Conservation (phyloP, 495 filamentous ascomycete species). For the Hypoxylon crocopeplum region DNA sequence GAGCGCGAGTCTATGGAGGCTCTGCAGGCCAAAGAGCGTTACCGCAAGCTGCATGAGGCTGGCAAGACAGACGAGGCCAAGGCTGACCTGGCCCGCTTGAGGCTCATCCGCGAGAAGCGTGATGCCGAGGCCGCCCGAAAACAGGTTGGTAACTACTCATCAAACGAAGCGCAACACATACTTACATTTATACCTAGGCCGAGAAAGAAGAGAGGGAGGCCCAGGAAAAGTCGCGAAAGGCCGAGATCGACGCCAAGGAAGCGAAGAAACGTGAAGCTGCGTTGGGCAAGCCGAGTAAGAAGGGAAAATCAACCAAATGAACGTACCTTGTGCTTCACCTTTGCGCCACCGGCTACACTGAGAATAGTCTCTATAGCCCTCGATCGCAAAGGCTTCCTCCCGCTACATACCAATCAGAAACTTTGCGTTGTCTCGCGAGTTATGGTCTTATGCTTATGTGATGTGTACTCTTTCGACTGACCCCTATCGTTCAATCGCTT, state of each 20-base stretch:
- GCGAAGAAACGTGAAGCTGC: conserved; percentile 72
- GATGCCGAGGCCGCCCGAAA: conserved; percentile 76
- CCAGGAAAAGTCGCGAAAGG: conserved; percentile 57
- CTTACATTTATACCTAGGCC: conserved; percentile 46
- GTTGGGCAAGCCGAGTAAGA: conserved; percentile 48
- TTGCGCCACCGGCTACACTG: conserved; percentile 10
- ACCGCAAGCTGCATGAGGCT: conserved; percentile 91
- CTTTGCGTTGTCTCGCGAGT: not conserved
- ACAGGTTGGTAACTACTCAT: conserved; percentile 48
- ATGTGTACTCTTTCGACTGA: too few relatives aligned
- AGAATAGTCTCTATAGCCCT: conserved; percentile 12
- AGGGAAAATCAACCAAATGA: conserved; percentile 42
- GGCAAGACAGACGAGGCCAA: conserved; percentile 97
- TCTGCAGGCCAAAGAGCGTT: conserved; percentile 85
- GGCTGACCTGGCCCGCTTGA: conserved; percentile 86
- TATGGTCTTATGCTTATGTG: too few relatives aligned
- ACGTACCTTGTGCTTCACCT: too few relatives aligned
- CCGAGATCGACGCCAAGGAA: conserved; percentile 60
- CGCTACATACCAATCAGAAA: conserved; percentile 9
- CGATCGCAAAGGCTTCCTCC: not conserved
- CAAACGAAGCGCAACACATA: not conserved
- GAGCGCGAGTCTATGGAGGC: conserved; percentile 92
- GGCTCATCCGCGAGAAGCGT: conserved; percentile 80
- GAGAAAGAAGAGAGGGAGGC: conserved; percentile 79
- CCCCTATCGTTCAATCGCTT: too few relatives aligned